These are phyloP conservation scores for Pichia cabralensis DNA, from an alignment of 805 yeast species.

Conservation along the genomic window DNA sequence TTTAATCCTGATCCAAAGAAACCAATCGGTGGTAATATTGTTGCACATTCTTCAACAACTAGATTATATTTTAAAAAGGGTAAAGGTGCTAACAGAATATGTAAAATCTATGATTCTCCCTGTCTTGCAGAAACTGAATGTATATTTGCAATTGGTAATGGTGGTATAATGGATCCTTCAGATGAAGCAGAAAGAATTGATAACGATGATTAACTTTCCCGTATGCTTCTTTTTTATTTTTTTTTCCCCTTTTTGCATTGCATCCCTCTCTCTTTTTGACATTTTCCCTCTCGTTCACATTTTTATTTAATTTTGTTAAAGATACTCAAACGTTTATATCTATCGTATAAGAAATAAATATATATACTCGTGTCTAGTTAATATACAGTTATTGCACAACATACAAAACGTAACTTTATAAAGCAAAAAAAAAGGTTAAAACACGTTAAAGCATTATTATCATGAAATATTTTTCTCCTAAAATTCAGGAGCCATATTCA, in stretches of 20 bases:
- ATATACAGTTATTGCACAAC: too few relatives aligned
- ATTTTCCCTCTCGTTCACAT: too few relatives aligned
- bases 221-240: not conserved
- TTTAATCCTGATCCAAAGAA: constrained; percentile 96
- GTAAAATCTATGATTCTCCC: constrained; percentile 93
- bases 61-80: constrained; percentile 86
- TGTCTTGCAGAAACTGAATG: constrained; percentile 94
- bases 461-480: constrained; percentile 17
- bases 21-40: constrained; percentile 96
- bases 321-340: not conserved
- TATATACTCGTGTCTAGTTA: too few relatives aligned
- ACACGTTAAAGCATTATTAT: too few relatives aligned
- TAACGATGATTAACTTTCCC: constrained; percentile 37
- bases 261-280: too few relatives aligned
- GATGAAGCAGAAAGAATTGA: constrained; percentile 31
- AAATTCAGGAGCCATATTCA: constrained; percentile 60
- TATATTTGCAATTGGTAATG: constrained; percentile 90
- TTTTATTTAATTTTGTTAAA: too few relatives aligned
- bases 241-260: not conserved
- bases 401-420: too few relatives aligned
- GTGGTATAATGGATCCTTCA: constrained; percentile 93
- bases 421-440: too few relatives aligned
- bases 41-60: constrained; percentile 95
- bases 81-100: constrained; percentile 82
- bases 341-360: too few relatives aligned